phyloP scores from a whole-genome alignment of 2,329 filamentous ascomycete genomes.

The Epichloe aotearoae region DNA sequence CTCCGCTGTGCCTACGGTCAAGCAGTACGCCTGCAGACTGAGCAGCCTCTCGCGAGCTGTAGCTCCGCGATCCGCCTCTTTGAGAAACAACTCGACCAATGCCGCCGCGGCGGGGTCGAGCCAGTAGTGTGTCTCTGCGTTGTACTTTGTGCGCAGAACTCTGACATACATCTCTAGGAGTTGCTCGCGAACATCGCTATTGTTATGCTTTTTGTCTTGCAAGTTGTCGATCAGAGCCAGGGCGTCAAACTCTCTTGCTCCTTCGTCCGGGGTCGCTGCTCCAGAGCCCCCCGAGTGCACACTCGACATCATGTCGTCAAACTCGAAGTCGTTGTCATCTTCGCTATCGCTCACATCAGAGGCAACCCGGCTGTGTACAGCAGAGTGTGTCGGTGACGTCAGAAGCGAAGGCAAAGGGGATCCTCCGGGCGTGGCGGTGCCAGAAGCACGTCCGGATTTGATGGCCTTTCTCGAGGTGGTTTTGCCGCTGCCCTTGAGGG shows the following conservation, averaged over 20 bases:
- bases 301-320: constrained; percentile 31
- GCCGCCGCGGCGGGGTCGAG: constrained; percentile 43
- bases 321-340: constrained; percentile 23
- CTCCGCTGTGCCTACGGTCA: constrained; percentile 57
- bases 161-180: constrained; percentile 20
- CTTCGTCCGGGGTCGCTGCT: constrained; percentile 49
- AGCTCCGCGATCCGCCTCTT: constrained; percentile 55
- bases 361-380: constrained; percentile 45
- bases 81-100: constrained; percentile 52
- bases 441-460: constrained; percentile 44
- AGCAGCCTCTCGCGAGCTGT: constrained; percentile 56
- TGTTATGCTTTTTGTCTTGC: constrained; percentile 63
- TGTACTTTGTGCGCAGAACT: constrained; percentile 40
- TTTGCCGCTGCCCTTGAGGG: constrained; percentile 56
- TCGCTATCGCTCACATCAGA: constrained; percentile 48
- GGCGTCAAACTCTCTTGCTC: constrained; percentile 46
- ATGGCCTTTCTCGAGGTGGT: constrained; percentile 56
- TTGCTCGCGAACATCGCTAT: constrained; percentile 52
- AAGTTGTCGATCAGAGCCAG: constrained; percentile 57
- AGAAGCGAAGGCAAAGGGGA: constrained; percentile 46
- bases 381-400: constrained; percentile 45
- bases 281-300: constrained; percentile 28
- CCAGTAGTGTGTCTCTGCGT: constrained; percentile 23
- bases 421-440: constrained; percentile 39
- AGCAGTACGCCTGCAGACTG: constrained; percentile 57